phyloP scores from a whole-genome alignment of 108 stramenopile genomes.

The Schizochytrium sp. region DNA sequence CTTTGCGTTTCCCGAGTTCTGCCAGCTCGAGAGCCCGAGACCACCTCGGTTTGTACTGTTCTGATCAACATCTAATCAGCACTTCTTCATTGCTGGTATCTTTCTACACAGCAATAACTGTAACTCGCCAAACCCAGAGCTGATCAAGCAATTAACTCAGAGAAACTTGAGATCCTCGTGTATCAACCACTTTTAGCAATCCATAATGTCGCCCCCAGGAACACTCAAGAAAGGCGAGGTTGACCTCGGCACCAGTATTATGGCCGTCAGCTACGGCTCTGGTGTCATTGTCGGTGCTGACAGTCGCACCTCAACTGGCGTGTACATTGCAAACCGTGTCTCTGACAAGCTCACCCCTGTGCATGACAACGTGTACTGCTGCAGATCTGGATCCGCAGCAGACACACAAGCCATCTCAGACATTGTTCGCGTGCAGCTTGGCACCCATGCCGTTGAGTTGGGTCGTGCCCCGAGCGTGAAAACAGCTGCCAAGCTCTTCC shows the following conservation, averaged over 20 bases:
- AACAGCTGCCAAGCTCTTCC: conserved; percentile 89
- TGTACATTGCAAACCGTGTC: conserved; percentile 95
- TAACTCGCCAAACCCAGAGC: neutral
- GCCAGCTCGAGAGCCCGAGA: no score
- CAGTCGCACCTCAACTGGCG: conserved; percentile 93
- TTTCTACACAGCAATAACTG: no score
- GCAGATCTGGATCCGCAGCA: conserved; percentile 93
- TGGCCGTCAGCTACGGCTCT: conserved; percentile 89
- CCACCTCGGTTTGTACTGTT: no score
- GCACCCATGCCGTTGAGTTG: conserved; percentile 81
- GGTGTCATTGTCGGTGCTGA: conserved; percentile 97
- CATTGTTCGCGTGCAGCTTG: conserved; percentile 86
- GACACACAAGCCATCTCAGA: conserved; percentile 96
- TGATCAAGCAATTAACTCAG: neutral
- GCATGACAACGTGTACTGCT: conserved; percentile 91
- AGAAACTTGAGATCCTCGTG: neutral
- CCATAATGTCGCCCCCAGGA: conserved; percentile 20
- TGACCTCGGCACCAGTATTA: conserved; percentile 92
- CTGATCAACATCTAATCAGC: no score
- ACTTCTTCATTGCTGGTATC: no score
- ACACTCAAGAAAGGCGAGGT: conserved; percentile 70
- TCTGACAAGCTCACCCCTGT: conserved; percentile 93
- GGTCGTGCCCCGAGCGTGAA: conserved; percentile 89
- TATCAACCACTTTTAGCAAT: no score
- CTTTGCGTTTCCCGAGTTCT: no score